Evolutionary conservation across 441 rosid genomes (phyloP).

Genomic region (Omphalea diandra): DNA sequence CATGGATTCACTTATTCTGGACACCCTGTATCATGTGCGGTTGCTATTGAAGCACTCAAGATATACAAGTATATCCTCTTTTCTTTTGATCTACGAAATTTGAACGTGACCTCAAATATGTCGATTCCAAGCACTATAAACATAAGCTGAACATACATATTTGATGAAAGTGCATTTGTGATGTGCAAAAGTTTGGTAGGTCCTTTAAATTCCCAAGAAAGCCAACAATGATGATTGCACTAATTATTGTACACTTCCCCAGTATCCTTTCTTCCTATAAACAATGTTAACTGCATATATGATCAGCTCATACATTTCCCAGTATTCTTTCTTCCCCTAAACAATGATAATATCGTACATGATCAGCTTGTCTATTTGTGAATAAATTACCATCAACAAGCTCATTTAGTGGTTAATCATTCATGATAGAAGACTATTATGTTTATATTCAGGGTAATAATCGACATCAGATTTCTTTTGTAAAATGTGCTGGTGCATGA

Average conservation of each 20-base stretch:
- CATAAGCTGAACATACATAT: background rate
- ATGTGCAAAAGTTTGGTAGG: no score
- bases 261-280: no score
- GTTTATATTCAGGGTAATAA: background rate
- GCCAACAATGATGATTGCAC: no score
- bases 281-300: background rate
- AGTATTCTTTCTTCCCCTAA: background rate
- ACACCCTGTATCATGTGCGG: slow-evolving; percentile 93
- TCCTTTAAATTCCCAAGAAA: background rate
- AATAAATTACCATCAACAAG: background rate
- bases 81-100: slow-evolving; percentile 8
- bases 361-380: background rate
- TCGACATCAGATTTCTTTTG: no score
- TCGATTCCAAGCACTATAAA: background rate
- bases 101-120: background rate
- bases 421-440: background rate
- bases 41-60: slow-evolving; percentile 81
- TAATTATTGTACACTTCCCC: no score
- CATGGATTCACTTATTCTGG: slow-evolving; percentile 99
- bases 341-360: background rate
- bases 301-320: no score
- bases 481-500: background rate
- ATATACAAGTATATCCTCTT: slow-evolving; percentile 62
- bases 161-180: no score
- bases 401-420: background rate